phyloP scores from a whole-genome alignment of 768 basidiomycete species.

The Suillus luteus region DNA sequence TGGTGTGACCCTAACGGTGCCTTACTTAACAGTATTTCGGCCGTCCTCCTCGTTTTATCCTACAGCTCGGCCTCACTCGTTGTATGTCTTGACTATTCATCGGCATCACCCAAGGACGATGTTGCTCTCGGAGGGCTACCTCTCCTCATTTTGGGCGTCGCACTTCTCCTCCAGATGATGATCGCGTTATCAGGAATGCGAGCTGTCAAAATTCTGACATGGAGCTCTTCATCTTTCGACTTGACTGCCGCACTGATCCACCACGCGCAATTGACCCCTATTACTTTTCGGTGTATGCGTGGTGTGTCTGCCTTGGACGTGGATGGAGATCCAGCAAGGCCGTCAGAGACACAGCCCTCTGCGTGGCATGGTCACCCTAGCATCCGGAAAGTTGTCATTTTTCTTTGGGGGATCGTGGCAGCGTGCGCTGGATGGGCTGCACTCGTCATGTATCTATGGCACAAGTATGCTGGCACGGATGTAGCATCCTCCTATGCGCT shows the following conservation, averaged over 20 bases:
- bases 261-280: neutral
- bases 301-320: neutral
- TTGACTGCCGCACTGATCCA: neutral
- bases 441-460: slow-evolving; percentile 3
- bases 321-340: neutral
- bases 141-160: slow-evolving; percentile 12
- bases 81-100: neutral
- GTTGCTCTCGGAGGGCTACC: slow-evolving; percentile 21
- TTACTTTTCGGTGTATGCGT: neutral
- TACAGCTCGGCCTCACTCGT: slow-evolving; percentile 31
- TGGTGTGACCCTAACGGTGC: slow-evolving; percentile 26
- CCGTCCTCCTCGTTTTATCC: slow-evolving; percentile 32
- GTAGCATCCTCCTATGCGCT: too few species aligned
- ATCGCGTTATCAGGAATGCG: neutral
- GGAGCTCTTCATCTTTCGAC: neutral
- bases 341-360: neutral
- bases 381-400: slow-evolving; percentile 1
- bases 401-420: neutral
- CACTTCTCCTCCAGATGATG: neutral
- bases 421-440: slow-evolving; percentile 25
- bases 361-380: neutral
- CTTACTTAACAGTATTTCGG: slow-evolving; percentile 24
- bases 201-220: neutral
- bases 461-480: neutral
- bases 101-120: neutral